phyloP scores from a whole-genome alignment of 257 asterid genomes.

The Thymus mandschuricus region DNA sequence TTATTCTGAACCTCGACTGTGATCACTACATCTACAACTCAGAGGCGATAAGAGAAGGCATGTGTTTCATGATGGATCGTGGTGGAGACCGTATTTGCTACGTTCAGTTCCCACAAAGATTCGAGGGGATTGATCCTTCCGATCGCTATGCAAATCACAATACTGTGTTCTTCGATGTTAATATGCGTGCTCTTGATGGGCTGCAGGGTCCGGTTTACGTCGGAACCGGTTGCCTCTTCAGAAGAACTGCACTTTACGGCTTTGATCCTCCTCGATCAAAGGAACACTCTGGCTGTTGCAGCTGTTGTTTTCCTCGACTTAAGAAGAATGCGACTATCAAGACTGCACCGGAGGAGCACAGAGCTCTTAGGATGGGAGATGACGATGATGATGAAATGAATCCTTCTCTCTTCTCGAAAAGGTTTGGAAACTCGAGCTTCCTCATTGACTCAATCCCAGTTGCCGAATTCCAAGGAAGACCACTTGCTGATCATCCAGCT shows the following conservation, averaged over 20 bases:
- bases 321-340: slow-evolving; percentile 50
- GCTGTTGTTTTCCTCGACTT: slow-evolving; percentile 58
- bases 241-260: slow-evolving; percentile 79
- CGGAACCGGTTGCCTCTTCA: slow-evolving; percentile 87
- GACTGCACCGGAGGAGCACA: slow-evolving; percentile 62
- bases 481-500: slow-evolving; percentile 87
- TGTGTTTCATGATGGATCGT: slow-evolving; percentile 91
- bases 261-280: slow-evolving; percentile 86
- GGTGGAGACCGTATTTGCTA: slow-evolving; percentile 84
- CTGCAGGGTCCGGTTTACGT: slow-evolving; percentile 87
- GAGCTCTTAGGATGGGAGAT: slow-evolving; percentile 76
- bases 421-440: slow-evolving; percentile 78
- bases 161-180: slow-evolving; percentile 85
- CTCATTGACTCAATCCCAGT: slow-evolving; percentile 80
- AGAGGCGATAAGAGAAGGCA: slow-evolving; percentile 77
- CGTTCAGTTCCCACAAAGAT: slow-evolving; percentile 83
- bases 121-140: slow-evolving; percentile 87
- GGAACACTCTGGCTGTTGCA: slow-evolving; percentile 70
- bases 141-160: slow-evolving; percentile 89
- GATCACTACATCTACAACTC: slow-evolving; percentile 93
- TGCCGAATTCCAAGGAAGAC: slow-evolving; percentile 84
- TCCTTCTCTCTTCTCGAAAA: slow-evolving; percentile 66
- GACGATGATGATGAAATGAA: slow-evolving; percentile 71
- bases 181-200: slow-evolving; percentile 91
- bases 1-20: slow-evolving; percentile 85